Conservation (phyloP, 2,329 filamentous ascomycete species). For the Arthroderma uncinatum region DNA sequence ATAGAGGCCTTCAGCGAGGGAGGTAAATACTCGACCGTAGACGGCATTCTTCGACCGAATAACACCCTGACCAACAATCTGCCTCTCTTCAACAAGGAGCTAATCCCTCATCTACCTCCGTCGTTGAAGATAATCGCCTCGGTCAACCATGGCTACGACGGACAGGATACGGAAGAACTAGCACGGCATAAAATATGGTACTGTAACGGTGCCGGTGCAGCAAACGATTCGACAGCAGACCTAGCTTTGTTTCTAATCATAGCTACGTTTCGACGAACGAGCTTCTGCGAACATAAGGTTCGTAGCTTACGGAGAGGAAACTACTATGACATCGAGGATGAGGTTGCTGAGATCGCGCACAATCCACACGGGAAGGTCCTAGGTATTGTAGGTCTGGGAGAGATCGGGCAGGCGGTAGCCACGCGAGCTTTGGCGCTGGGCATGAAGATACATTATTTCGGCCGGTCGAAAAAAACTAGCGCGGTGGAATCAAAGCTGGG, state of each 20-base stretch:
- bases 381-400: slow-evolving; percentile 15
- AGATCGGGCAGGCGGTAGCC: slow-evolving; percentile 12
- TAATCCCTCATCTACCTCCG: slow-evolving; percentile 13
- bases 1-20: slow-evolving; percentile 9
- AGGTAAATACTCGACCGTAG: slow-evolving; percentile 13
- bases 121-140: slow-evolving; percentile 13
- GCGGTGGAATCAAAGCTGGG: slow-evolving; percentile 11
- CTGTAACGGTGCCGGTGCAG: slow-evolving; percentile 14
- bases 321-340: slow-evolving; percentile 11
- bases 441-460: slow-evolving; percentile 16
- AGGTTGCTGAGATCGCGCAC: slow-evolving; percentile 6
- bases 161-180: slow-evolving; percentile 14
- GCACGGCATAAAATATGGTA: slow-evolving; percentile 13
- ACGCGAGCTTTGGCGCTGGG: slow-evolving; percentile 11
- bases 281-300: slow-evolving; percentile 11
- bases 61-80: slow-evolving; percentile 7
- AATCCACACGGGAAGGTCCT: slow-evolving; percentile 13
- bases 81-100: slow-evolving; percentile 12
- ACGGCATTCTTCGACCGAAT: slow-evolving; percentile 14
- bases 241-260: slow-evolving; percentile 14
- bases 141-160: slow-evolving; percentile 15
- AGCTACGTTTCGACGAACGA: slow-evolving; percentile 13
- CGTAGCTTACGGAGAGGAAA: slow-evolving; percentile 9
- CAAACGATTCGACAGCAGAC: slow-evolving; percentile 15
- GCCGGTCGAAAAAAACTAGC: slow-evolving; percentile 7